Conservation (phyloP, 768 basidiomycete species). For the Serendipita sp. region DNA sequence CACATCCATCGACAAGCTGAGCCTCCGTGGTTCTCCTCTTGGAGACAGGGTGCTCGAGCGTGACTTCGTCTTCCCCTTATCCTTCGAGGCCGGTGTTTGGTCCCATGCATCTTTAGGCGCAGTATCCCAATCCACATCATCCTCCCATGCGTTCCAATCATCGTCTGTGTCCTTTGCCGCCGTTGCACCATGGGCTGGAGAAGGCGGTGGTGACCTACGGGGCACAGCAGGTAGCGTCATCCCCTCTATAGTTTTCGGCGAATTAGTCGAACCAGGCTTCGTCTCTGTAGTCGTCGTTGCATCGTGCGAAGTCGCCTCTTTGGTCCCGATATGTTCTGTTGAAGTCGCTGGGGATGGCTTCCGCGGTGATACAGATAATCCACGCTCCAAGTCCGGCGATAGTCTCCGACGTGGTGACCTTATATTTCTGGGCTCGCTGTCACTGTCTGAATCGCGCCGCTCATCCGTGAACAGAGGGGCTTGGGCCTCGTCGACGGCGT, state of each 20-base stretch:
- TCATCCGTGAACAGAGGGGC: constrained; percentile 7
- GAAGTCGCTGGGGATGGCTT: constrained; percentile 4
- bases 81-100: background rate
- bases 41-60: background rate
- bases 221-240: constrained; percentile 5
- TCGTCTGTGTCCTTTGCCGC: background rate
- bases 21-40: background rate
- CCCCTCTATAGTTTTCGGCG: background rate
- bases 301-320: background rate
- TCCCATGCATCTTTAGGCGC: background rate
- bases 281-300: background rate
- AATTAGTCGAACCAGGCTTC: background rate
- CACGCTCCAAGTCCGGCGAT: constrained; percentile 6
- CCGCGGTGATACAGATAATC: background rate
- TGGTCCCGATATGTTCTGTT: background rate
- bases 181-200: constrained; percentile 6
- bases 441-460: constrained; percentile 6
- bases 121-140: constrained; percentile 1
- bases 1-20: background rate
- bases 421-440: constrained; percentile 8
- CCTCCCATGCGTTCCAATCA: constrained; percentile 1
- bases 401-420: background rate
- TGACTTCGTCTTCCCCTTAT: background rate
- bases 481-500: constrained; percentile 5
- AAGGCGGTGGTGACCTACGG: constrained; percentile 12